Percentiles rank a stretch among this genome's conserved stretches.
Conservation (phyloP, 176 grass and related monocot genomes). For the Thalia dealbata region DNA sequence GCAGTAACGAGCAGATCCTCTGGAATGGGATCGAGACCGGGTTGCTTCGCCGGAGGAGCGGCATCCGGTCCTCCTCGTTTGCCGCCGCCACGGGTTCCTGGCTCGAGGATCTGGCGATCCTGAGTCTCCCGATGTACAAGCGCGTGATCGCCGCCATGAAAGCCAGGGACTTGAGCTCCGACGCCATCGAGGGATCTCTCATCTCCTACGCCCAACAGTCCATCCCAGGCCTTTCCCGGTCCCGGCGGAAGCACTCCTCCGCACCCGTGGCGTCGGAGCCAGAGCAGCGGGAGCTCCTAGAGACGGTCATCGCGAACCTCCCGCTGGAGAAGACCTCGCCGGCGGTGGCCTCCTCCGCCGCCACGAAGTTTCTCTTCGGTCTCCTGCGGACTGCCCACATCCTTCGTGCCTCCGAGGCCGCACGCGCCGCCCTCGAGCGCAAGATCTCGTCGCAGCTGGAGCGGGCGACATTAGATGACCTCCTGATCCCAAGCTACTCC, state of each 20-base stretch:
- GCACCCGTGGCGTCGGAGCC: constrained; percentile 60
- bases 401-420: constrained; percentile 44
- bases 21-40: constrained; percentile 40
- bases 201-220: constrained; percentile 65
- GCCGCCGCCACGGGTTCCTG: constrained; percentile 27
- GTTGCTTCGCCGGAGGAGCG: constrained; percentile 18
- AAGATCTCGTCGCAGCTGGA: constrained; percentile 63
- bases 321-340: constrained; percentile 29
- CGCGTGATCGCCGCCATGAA: constrained; percentile 69
- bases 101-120: constrained; percentile 59
- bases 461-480: constrained; percentile 55
- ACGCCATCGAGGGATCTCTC: constrained; percentile 61
- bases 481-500: constrained; percentile 82
- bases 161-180: constrained; percentile 28
- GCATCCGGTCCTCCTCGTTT: constrained; percentile 1
- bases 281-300: constrained; percentile 76
- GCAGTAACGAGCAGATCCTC: constrained; percentile 18
- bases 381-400: constrained; percentile 74
- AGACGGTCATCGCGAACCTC: constrained; percentile 63
- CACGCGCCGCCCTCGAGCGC: constrained; percentile 41
- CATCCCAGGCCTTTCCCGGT: constrained; percentile 73
- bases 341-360: constrained; percentile 15
- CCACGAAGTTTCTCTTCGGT: constrained; percentile 65
- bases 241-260: constrained; percentile 42
- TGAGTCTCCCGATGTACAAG: constrained; percentile 70